Percentiles rank a stretch among this genome's conserved stretches.
These are phyloP conservation scores for Lotmaria passim DNA, from an alignment of 208 protist species.

Conservation along the genomic window DNA sequence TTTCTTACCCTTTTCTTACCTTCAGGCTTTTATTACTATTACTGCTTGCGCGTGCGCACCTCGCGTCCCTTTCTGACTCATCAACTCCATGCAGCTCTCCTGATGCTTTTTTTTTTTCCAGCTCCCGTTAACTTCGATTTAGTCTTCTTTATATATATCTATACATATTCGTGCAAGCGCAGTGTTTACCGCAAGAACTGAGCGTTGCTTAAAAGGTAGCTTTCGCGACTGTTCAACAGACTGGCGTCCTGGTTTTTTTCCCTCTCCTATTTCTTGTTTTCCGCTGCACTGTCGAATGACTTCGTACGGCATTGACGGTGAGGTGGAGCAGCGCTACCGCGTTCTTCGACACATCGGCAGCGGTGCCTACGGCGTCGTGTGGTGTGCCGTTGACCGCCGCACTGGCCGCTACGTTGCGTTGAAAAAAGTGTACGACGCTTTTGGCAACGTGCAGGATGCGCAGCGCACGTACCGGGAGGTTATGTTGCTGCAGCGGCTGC, in stretches of 20 bases:
- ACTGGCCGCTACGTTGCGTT: slow-evolving; percentile 90
- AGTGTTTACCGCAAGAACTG: too few species aligned
- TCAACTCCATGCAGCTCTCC: too few species aligned
- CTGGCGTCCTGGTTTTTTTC: background rate
- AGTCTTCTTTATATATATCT: background rate
- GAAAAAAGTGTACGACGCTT: slow-evolving; percentile 98
- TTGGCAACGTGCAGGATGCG: slow-evolving; percentile 92
- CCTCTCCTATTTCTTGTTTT: background rate
- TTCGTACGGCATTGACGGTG: slow-evolving; percentile 86
- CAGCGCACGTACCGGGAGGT: slow-evolving; percentile 97
- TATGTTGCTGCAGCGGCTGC: slow-evolving; percentile 93
- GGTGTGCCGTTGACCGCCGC: slow-evolving; percentile 92
- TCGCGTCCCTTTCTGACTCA: slow-evolving; percentile 42
- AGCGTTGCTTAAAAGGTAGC: too few species aligned
- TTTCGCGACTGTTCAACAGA: too few species aligned
- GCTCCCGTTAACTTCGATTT: slow-evolving; percentile 2
- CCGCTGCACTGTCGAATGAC: slow-evolving; percentile 40
- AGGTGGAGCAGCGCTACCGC: slow-evolving; percentile 94
- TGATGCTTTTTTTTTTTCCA: slow-evolving; percentile 9
- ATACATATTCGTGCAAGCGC: background rate
- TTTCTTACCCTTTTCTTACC: too few species aligned
- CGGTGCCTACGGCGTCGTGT: slow-evolving; percentile 96
- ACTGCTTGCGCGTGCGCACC: too few species aligned
- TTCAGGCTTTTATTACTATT: too few species aligned
- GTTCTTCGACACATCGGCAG: slow-evolving; percentile 95